Conservation (phyloP, 208 protist species). For the Porcisia hertigi region DNA sequence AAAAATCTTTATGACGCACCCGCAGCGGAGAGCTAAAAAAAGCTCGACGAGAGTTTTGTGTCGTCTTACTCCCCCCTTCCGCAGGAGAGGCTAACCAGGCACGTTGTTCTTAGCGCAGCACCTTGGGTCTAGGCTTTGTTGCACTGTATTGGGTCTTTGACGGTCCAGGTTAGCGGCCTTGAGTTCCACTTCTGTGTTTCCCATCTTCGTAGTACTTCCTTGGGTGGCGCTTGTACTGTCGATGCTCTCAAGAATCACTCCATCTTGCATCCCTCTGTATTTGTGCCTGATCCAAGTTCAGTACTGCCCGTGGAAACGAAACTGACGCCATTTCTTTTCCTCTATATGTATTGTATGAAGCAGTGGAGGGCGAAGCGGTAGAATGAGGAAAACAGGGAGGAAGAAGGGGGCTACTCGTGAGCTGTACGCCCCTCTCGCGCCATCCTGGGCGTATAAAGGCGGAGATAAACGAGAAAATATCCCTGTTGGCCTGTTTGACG, state of each 20-base stretch:
- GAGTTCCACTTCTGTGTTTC: neutral
- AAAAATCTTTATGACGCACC: conserved; percentile 30
- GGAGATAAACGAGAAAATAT: neutral
- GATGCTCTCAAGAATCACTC: neutral
- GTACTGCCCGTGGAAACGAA: neutral
- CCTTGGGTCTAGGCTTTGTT: neutral
- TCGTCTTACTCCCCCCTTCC: neutral
- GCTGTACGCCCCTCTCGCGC: neutral
- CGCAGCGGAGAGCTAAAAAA: neutral
- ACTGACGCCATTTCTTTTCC: neutral
- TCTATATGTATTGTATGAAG: neutral
- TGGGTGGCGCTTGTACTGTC: neutral
- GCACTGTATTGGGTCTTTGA: neutral
- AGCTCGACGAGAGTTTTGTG: neutral
- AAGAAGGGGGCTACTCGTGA: neutral
- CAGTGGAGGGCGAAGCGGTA: neutral
- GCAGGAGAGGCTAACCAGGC: conserved; percentile 7
- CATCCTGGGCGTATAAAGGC: neutral
- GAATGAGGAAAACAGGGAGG: neutral
- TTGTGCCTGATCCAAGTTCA: neutral
- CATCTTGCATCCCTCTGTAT: neutral
- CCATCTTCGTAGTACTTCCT: neutral
- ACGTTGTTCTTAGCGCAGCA: neutral
- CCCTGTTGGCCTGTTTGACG: neutral
- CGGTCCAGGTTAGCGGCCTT: neutral